Evolutionary conservation across 768 basidiomycete genomes (phyloP), one percentile per base, ranked within the genome.

Genomic region (Tulasnella sp.): DNA sequence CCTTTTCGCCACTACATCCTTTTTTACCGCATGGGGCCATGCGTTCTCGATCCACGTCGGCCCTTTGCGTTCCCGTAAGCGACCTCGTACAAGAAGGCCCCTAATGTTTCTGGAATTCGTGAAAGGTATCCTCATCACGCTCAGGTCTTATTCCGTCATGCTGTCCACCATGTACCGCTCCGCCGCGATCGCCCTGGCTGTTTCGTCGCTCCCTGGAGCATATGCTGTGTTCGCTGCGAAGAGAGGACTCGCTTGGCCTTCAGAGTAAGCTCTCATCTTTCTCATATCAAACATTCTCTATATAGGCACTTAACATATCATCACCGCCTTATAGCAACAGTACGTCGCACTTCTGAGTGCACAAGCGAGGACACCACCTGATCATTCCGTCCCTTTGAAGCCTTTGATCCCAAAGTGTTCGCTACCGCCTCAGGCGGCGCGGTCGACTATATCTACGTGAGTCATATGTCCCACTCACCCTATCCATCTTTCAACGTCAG

Each of bases 401-500:
- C 52, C 15, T 61, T 61, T 48, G 42, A 61, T 34, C 60, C 60
- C 29, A 42, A 46, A 19, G 44, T 61, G 8, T 61, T 61, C 54
- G 44, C 46, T 43, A 29, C 57, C 1, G 34, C 34, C 15, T 5
- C 7, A 7, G 49, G 57, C 19, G 24, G 24, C 7, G 19, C 53
- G 41, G 60, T 61, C 1, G 49, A 54, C 29, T 61, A 53, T 45
- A 24, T 61, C 48, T 61, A 56, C 54, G 60, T 60, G 42, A 53
- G 59, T 30, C n/a, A n/a, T n/a, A n/a, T n/a, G n/a, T 29, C n/a
- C n/a, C 5, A n/a, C 19, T 27, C 42, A 12, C 21, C 27, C 19
- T 19, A 19, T 17, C 29, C 7, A 2, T 1, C 1, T 19, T 7
- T 4, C 30, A 11, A 5, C 38, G 21, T 5, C 17, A 11, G 29